Base-by-base conservation (phyloP, 371 early-diverging fungal species). In the Zopfochytrium polystomum region DNA sequence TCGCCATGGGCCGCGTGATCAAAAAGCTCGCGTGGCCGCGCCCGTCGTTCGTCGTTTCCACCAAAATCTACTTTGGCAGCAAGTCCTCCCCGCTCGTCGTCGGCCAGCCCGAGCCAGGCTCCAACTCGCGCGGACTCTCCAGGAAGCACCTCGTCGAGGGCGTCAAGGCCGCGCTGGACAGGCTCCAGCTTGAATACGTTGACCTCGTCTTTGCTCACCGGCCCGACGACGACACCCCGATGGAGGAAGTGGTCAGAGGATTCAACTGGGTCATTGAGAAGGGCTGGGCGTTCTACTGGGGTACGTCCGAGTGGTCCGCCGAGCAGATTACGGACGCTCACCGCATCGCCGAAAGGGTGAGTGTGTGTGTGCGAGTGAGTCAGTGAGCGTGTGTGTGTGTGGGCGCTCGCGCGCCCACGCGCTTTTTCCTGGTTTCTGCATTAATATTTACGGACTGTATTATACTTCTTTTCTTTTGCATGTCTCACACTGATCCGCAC, bases 201-300 rank as follows among this genome's bases (percentile, higher is more conserved):
- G 18, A 22, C 11, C 25, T 53, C 9, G 63, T 91, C 31, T 89
- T 83, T 68, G 91, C 91, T 23, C 91, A 91, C 68, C 68, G 88
- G 34, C 91, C 90, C 22, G 91, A 85, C 61, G 62, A 66, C 11
- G 74, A 75, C 51, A 81, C 81, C 29, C 75, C 75, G 3, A 90
- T 90, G 89, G 88, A 90, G 65, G 91, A 92, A 66, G 82, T 82
- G 51, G 91, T 92, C 3, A 81, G 91, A 18, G 93, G 90, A 1
- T 92, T 92, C 69, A 90, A 90, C 69, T 81, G 82, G 78, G 83
- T 89, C 48, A 90, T 92, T 58, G 85, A 91, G 57, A 84, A 85
- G 63, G 91, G 91, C 26, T 83, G 83, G 82, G 87, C 90, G 3
- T 81, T 91, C 42, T 92, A 91, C 74, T 91, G 91, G 91, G 90